Percentiles rank a stretch among this genome's conserved stretches.
Evolutionary conservation across 2,329 filamentous ascomycete genomes (phyloP).

Genomic region (Aspergillus tubingensis): DNA sequence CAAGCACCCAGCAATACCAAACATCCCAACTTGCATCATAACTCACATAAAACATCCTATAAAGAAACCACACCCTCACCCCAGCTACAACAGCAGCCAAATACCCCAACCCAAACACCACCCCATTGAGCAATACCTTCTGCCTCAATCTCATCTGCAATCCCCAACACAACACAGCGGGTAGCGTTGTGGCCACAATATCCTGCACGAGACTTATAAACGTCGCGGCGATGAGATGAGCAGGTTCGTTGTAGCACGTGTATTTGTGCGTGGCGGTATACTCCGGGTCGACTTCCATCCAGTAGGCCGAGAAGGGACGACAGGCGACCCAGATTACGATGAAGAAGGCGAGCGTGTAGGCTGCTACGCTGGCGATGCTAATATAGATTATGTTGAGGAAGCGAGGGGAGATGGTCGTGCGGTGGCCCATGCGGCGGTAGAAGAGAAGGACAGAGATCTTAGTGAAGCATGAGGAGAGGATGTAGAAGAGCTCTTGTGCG

Average conservation of each 20-base stretch:
- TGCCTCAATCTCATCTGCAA: slow-evolving; percentile 9
- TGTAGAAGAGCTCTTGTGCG: slow-evolving; percentile 4
- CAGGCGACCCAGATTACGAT: slow-evolving; percentile 10
- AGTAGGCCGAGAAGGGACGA: slow-evolving; percentile 5
- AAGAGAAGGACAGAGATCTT: slow-evolving; percentile 9
- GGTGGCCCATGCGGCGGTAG: slow-evolving; percentile 13
- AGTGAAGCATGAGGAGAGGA: slow-evolving; percentile 2
- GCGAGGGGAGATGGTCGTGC: slow-evolving; percentile 4
- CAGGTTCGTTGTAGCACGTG: slow-evolving; percentile 8
- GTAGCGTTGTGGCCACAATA: slow-evolving; percentile 7
- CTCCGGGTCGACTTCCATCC: slow-evolving; percentile 6
- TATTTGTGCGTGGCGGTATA: slow-evolving; percentile 4
- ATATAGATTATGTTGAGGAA: slow-evolving; percentile 9
- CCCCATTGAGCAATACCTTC: slow-evolving; percentile 5
- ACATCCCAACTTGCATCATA: slow-evolving; percentile 7
- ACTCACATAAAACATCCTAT: background rate
- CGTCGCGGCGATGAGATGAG: slow-evolving; percentile 8
- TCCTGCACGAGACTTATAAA: slow-evolving; percentile 9
- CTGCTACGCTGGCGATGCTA: slow-evolving; percentile 8
- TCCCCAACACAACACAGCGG: slow-evolving; percentile 1
- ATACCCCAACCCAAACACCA: slow-evolving; percentile 9
- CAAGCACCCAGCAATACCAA: slow-evolving; percentile 15
- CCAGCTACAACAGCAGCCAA: slow-evolving; percentile 5
- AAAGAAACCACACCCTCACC: slow-evolving; percentile 5
- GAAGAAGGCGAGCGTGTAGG: slow-evolving; percentile 10